These are phyloP conservation scores for Voacanga thouarsii DNA, from an alignment of 257 asterid species.

Conservation along the genomic window DNA sequence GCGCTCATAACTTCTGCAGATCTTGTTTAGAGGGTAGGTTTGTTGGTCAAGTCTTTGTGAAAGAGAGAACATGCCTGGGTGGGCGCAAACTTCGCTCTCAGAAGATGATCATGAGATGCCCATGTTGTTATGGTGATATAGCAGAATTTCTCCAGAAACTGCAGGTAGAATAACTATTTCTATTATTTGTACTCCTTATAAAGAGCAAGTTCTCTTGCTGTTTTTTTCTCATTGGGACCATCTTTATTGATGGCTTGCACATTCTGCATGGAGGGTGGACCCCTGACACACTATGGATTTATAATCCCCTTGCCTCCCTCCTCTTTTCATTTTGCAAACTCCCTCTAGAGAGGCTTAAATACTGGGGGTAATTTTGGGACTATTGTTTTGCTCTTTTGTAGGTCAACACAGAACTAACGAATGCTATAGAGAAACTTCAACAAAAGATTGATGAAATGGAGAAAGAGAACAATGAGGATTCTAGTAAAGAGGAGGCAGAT, in stretches of 20 bases:
- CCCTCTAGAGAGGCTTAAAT: neutral
- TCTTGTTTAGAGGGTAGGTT: conserved; percentile 64
- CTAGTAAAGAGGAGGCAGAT: conserved; percentile 23
- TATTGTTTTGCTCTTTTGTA: conserved; percentile 15
- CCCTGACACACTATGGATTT: neutral
- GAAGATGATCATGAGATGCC: conserved; percentile 67
- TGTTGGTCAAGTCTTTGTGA: conserved; percentile 58
- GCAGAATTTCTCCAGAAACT: conserved; percentile 72
- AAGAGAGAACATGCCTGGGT: conserved; percentile 59
- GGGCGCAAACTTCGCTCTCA: conserved; percentile 74
- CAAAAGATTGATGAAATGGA: conserved; percentile 30
- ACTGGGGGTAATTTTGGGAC: neutral
- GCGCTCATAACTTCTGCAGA: conserved; percentile 85
- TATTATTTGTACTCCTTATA: neutral
- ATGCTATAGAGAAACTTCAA: conserved; percentile 56
- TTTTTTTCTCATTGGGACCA: neutral
- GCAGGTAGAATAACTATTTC: conserved; percentile 36
- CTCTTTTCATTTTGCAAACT: neutral
- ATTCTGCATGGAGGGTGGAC: neutral
- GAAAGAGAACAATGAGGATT: conserved; percentile 10
- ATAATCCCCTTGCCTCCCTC: neutral
- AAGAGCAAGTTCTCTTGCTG: neutral
- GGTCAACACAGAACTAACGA: conserved; percentile 74
- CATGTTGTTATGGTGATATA: conserved; percentile 62
- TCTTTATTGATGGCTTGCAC: neutral